Base-by-base conservation (phyloP, 2,329 filamentous ascomycete species). In the Tolypocladium inflatum region DNA sequence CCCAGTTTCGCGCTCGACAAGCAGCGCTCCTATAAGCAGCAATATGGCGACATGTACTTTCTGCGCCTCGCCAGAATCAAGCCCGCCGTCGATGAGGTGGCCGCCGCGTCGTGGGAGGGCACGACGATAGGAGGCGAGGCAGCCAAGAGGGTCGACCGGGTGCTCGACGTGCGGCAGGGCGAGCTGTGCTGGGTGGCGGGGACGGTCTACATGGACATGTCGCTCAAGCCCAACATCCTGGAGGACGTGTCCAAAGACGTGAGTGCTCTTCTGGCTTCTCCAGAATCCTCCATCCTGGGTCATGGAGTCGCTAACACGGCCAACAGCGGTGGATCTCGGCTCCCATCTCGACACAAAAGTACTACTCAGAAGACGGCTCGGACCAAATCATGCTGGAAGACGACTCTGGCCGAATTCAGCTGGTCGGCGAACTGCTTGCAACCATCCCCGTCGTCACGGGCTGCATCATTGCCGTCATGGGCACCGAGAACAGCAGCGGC, bases 11-110 rank as follows among this genome's bases (percentile, higher is more conserved):
- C 77, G 54, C 83, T 97, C 11, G 82, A 89, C 30, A 87, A 81
- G 66, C 77, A 81, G 59, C 81, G 81, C 61, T 88, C 91, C 57
- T 99, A 97, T 72, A 81, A 92, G 71, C 94, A 97, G 72, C 94
- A 99, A 75, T 99, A 90, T 81, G 90, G 89, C 62, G 94, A 99
- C 73, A 93, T 97, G 84, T 99, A 99, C 80, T 99, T 97, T 70
- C 72, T 97, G 65, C 89, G 94, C 15, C 81, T 99, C 30, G 85
- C 90, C 42, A 89, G 89, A 73, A 84, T 99, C 71, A 97, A 93
- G 74, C 89, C 91, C 11, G 81, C 84, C 0, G 89, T 96, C 0
- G 90, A 96, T 65, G 74, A 82, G 61, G 80, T 89, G 55, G 93
- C 92, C 0, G 74, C 76, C 19, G 85, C 87, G 39, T 85, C 88